Evolutionary conservation across 768 basidiomycete genomes (phyloP).

Genomic region (Lentinula edodes): DNA sequence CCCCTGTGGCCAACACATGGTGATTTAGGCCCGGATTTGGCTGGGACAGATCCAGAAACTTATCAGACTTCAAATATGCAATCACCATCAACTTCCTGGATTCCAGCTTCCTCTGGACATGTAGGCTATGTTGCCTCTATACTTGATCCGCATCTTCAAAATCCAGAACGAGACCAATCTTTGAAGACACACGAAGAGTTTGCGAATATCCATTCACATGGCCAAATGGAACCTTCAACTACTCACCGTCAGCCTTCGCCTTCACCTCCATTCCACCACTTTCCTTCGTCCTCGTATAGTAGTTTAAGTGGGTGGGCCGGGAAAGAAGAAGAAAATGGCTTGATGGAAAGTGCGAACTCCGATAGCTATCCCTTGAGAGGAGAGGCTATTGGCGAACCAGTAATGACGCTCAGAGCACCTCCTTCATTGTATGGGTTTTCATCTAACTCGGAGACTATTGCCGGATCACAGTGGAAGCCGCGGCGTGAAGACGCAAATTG

Average conservation of each 20-base stretch:
- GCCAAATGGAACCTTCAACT: not conserved
- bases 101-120: not conserved
- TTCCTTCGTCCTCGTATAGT: constrained; percentile 2
- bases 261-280: not conserved
- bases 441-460: not conserved
- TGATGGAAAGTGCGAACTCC: too few species aligned
- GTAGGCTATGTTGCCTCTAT: not conserved
- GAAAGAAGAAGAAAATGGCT: not conserved
- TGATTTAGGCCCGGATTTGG: not conserved
- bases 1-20: not conserved
- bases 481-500: not conserved
- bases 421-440: not conserved
- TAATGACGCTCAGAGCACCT: not conserved
- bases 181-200: not conserved
- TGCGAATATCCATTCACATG: not conserved
- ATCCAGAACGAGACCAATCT: not conserved
- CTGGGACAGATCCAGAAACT: not conserved
- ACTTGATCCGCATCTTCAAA: not conserved
- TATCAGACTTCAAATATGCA: not conserved
- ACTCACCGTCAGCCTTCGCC: not conserved
- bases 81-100: not conserved
- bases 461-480: too few species aligned
- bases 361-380: not conserved
- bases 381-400: not conserved
- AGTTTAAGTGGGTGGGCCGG: constrained; percentile 4